These are phyloP conservation scores for Calophaca sinica DNA, from an alignment of 306 rosid species.

Conservation along the genomic window DNA sequence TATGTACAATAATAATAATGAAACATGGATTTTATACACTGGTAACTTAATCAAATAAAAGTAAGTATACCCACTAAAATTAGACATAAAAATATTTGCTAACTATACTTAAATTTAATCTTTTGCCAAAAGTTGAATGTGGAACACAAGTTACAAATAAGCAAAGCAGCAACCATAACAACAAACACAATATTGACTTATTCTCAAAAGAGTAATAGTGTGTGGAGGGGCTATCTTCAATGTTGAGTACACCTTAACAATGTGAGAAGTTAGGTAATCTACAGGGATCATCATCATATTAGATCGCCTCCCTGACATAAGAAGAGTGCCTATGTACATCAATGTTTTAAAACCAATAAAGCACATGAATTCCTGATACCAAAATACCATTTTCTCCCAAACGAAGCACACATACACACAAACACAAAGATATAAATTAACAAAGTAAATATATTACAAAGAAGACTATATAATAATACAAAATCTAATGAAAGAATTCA, in stretches of 20 bases:
- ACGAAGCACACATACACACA: too few species aligned
- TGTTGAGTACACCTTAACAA: slow-evolving; percentile 82
- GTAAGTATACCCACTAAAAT: slow-evolving; percentile 11
- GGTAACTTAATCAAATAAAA: slow-evolving; percentile 19
- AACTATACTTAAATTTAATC: not conserved
- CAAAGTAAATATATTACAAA: too few species aligned
- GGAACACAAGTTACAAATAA: slow-evolving; percentile 18
- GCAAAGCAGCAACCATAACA: slow-evolving; percentile 24
- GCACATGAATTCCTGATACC: too few species aligned
- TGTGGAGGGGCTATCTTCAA: slow-evolving; percentile 66
- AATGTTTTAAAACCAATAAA: too few species aligned
- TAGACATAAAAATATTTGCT: slow-evolving; percentile 8
- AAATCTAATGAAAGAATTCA: too few species aligned
- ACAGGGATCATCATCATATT: slow-evolving; percentile 52
- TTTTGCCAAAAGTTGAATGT: not conserved
- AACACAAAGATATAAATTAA: too few species aligned
- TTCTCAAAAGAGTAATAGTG: slow-evolving; percentile 28
- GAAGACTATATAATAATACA: too few species aligned
- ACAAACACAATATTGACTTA: slow-evolving; percentile 2
- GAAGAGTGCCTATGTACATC: too few species aligned
- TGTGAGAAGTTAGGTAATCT: slow-evolving; percentile 91
- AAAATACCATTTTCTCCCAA: too few species aligned
- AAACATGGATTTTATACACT: slow-evolving; percentile 9
- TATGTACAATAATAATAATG: not conserved
- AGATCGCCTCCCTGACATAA: too few species aligned